phyloP scores from a whole-genome alignment of 2,329 filamentous ascomycete genomes.

The Aspergillus uvarum region DNA sequence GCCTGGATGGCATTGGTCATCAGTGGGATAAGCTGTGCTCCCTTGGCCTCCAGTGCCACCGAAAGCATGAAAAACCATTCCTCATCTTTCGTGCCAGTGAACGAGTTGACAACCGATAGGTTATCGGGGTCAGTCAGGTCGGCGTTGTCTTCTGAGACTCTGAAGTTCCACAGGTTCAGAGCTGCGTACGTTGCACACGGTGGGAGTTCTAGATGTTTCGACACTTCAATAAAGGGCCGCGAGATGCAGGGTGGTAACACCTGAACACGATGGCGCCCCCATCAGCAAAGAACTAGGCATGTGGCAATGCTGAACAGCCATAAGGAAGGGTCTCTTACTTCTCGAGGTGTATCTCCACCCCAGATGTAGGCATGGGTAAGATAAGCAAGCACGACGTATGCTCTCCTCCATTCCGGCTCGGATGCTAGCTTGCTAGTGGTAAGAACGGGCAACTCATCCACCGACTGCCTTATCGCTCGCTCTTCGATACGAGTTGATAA shows the following conservation, averaged over 20 bases:
- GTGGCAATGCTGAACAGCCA: background rate
- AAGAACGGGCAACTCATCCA: conserved; percentile 76
- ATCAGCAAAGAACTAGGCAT: background rate
- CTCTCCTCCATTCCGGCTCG: conserved; percentile 83
- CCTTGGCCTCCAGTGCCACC: conserved; percentile 53
- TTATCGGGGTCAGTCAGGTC: conserved; percentile 41
- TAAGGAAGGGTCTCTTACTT: conserved; percentile 50
- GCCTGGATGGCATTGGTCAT: conserved; percentile 49
- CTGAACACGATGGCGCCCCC: conserved; percentile 20
- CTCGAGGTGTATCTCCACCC: conserved; percentile 69
- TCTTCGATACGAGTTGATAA: conserved; percentile 75
- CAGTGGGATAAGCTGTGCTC: conserved; percentile 32
- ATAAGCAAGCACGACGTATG: conserved; percentile 73
- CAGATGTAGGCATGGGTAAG: conserved; percentile 81
- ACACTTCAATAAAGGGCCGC: conserved; percentile 39
- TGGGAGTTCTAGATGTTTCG: conserved; percentile 37
- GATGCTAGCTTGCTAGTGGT: conserved; percentile 72
- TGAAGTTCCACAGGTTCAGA: conserved; percentile 43
- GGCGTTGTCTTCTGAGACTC: conserved; percentile 16
- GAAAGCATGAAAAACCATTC: conserved; percentile 55
- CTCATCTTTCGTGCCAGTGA: conserved; percentile 43
- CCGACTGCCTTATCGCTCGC: conserved; percentile 69
- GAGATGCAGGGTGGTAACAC: conserved; percentile 38
- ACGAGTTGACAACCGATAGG: conserved; percentile 34
- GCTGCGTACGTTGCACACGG: conserved; percentile 47